Percentiles rank a stretch among this genome's conserved stretches.
These are phyloP conservation scores for Fagus sylvatica DNA, from an alignment of 306 rosid genomes.

Conservation along the genomic window DNA sequence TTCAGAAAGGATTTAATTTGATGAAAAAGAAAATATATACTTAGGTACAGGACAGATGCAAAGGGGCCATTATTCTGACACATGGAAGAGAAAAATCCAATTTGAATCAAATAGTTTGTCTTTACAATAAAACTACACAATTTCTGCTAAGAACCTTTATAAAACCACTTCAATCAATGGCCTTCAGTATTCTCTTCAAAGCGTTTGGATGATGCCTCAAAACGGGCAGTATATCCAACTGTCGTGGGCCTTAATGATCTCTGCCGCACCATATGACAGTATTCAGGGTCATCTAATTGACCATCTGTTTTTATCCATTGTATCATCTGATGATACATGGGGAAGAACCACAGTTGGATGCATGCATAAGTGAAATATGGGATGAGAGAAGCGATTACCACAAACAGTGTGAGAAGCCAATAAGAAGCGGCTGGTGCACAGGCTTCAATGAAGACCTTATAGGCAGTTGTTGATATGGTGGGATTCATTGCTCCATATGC, in stretches of 20 bases:
- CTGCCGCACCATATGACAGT: constrained; percentile 65
- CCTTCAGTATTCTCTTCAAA: constrained; percentile 34
- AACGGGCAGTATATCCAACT: constrained; percentile 84
- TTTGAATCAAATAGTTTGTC: neutral
- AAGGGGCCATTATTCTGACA: constrained; percentile 32
- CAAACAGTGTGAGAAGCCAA: constrained; percentile 73
- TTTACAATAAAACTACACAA: no score
- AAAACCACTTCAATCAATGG: neutral
- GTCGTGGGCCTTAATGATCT: constrained; percentile 71
- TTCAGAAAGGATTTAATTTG: no score
- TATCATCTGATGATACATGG: constrained; percentile 79
- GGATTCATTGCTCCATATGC: constrained; percentile 84
- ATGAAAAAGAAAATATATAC: no score
- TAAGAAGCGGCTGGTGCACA: constrained; percentile 77
- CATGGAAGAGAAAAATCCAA: constrained; percentile 38
- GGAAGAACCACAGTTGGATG: constrained; percentile 79
- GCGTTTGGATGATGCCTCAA: constrained; percentile 65
- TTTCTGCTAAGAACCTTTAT: no score
- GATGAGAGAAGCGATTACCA: constrained; percentile 51
- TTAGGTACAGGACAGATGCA: neutral
- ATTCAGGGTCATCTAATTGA: constrained; percentile 68
- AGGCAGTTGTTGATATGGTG: constrained; percentile 74
- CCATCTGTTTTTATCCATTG: constrained; percentile 85
- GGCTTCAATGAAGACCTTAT: constrained; percentile 81
- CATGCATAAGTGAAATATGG: constrained; percentile 65